Evolutionary conservation across 306 rosid genomes (phyloP).

Genomic region (Benincasa hispida): DNA sequence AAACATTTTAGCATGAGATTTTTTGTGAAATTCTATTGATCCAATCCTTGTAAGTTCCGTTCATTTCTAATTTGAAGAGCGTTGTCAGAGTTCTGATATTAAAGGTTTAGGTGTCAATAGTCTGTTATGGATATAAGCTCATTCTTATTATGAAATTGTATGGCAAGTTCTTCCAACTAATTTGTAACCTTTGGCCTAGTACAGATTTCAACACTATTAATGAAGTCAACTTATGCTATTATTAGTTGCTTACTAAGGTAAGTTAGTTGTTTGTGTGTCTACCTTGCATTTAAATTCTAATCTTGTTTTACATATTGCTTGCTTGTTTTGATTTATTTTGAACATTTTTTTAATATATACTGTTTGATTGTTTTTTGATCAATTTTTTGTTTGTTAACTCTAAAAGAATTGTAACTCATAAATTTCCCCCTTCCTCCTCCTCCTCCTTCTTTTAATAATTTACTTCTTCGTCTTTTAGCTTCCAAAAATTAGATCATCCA

Average conservation of each 20-base stretch:
- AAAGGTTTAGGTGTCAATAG: background rate
- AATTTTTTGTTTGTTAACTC: background rate
- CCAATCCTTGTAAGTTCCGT: background rate
- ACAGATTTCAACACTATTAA: background rate
- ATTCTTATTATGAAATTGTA: background rate
- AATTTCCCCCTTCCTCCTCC: background rate
- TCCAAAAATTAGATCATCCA: slow-evolving; percentile 73
- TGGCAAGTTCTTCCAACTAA: background rate
- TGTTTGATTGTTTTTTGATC: background rate
- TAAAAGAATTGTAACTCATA: slow-evolving; percentile 7
- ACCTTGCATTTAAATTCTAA: background rate
- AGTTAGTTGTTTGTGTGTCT: background rate
- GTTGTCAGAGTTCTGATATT: background rate
- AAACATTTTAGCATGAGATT: background rate
- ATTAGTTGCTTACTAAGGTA: background rate
- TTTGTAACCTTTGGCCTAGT: background rate
- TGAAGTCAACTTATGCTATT: background rate
- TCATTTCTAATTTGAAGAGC: background rate
- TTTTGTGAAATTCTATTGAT: background rate
- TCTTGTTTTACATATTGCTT: background rate
- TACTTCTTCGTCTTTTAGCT: slow-evolving; percentile 50
- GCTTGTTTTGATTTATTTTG: background rate
- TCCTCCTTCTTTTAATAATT: slow-evolving; percentile 3
- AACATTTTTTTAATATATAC: background rate
- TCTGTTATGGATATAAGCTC: background rate